Evolutionary conservation across 495 filamentous ascomycete species (phyloP).

Genomic region (Amphirosellinia nigrospora): DNA sequence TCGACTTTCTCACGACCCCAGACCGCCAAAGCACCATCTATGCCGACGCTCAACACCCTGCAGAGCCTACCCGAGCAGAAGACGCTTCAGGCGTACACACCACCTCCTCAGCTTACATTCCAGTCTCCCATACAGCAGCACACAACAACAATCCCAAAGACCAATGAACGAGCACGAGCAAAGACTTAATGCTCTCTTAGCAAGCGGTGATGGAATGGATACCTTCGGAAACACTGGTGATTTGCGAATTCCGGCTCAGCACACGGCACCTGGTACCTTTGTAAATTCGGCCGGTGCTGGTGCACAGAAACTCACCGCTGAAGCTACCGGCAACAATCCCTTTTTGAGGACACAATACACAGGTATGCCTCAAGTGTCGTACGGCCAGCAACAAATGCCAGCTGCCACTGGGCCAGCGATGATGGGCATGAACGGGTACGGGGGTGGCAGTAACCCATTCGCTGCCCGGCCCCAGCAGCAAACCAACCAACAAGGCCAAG

Average conservation of each 20-base stretch:
- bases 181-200: constrained; percentile 88
- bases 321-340: constrained; percentile 87
- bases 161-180: constrained; percentile 77
- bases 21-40: constrained; percentile 59
- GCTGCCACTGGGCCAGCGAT: constrained; percentile 79
- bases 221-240: constrained; percentile 97
- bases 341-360: constrained; percentile 84
- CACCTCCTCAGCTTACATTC: constrained; percentile 44
- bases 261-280: constrained; percentile 95
- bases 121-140: constrained; percentile 37
- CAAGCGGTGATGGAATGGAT: constrained; percentile 88
- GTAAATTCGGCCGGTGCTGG: constrained; percentile 92
- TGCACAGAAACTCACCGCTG: constrained; percentile 69
- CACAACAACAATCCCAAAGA: constrained; percentile 56
- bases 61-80: constrained; percentile 75
- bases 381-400: constrained; percentile 64
- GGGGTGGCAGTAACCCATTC: constrained; percentile 74
- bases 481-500: constrained; percentile 70
- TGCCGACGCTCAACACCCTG: constrained; percentile 59
- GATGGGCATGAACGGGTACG: constrained; percentile 52
- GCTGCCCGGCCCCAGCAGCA: constrained; percentile 67
- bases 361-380: constrained; percentile 70
- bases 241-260: constrained; percentile 92
- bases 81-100: constrained; percentile 60
- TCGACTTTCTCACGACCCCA: constrained; percentile 52